phyloP scores from a whole-genome alignment of 257 asterid species.

The Cruciata laevipes region DNA sequence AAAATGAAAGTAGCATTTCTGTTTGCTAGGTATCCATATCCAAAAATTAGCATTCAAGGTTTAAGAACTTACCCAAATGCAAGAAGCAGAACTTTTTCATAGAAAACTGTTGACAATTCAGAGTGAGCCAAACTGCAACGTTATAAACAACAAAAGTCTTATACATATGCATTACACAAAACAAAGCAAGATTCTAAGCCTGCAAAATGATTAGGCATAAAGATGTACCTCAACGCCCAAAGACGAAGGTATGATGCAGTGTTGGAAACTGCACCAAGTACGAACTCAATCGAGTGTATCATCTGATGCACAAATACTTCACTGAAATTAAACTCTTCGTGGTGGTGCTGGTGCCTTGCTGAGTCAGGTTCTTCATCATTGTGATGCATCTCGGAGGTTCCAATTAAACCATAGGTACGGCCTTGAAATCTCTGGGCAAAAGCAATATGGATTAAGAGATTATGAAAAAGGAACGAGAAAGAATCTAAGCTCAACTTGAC shows the following conservation, averaged over 20 bases:
- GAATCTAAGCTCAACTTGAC: background rate
- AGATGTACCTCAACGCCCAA: slow-evolving; percentile 82
- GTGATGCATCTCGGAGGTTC: slow-evolving; percentile 58
- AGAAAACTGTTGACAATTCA: slow-evolving; percentile 85
- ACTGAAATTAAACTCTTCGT: slow-evolving; percentile 73
- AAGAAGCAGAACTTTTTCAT: slow-evolving; percentile 81
- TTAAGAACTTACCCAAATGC: slow-evolving; percentile 75
- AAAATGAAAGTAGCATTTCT: background rate
- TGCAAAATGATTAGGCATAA: background rate
- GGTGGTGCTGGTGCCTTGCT: slow-evolving; percentile 51
- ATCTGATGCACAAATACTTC: slow-evolving; percentile 94
- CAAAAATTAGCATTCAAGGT: background rate
- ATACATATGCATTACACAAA: background rate
- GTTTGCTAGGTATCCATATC: background rate
- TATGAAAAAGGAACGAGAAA: slow-evolving; percentile 2
- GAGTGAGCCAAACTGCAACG: slow-evolving; percentile 85
- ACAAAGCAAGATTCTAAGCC: background rate
- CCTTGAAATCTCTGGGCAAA: slow-evolving; percentile 79
- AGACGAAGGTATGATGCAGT: slow-evolving; percentile 93
- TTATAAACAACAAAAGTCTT: slow-evolving; percentile 10
- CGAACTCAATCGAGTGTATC: slow-evolving; percentile 93
- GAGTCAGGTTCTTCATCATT: slow-evolving; percentile 63
- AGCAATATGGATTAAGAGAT: slow-evolving; percentile 9
- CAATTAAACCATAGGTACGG: slow-evolving; percentile 63
- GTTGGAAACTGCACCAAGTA: slow-evolving; percentile 92